phyloP scores from a whole-genome alignment of 352 stramenopile genomes.

The Vaucheria bursata region DNA sequence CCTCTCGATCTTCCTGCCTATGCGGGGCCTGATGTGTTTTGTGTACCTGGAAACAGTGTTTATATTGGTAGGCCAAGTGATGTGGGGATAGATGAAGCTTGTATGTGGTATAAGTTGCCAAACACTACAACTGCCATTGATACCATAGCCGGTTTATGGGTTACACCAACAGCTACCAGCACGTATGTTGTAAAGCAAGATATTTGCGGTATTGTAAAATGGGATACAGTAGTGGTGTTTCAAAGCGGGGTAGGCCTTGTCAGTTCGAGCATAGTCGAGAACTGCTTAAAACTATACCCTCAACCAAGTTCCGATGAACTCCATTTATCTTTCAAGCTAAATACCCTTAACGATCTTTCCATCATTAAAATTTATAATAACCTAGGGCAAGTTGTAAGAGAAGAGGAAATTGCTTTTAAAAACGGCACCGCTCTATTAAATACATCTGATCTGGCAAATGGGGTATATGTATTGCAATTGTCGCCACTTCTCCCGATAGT shows the following conservation, averaged over 20 bases:
- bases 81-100: background rate
- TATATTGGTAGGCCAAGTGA: background rate
- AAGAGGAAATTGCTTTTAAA: slow-evolving; percentile 1
- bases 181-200: slow-evolving; percentile 3
- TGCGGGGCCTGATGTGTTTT: background rate
- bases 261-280: too few species aligned
- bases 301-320: background rate
- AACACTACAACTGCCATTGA: background rate
- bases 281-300: background rate
- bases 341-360: too few species aligned
- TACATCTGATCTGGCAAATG: too few species aligned
- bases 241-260: background rate
- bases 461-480: too few species aligned
- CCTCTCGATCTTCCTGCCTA: background rate
- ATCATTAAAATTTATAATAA: slow-evolving; percentile 3
- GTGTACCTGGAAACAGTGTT: background rate
- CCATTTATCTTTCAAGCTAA: background rate
- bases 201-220: slow-evolving; percentile 1
- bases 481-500: too few species aligned
- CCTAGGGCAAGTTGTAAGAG: background rate
- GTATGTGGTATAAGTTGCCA: slow-evolving; percentile 5
- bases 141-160: background rate
- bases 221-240: background rate
- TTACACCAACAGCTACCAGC: background rate
- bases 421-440: background rate